Base-by-base conservation (phyloP, 495 filamentous ascomycete genomes). In the Trypethelium eluteriae region DNA sequence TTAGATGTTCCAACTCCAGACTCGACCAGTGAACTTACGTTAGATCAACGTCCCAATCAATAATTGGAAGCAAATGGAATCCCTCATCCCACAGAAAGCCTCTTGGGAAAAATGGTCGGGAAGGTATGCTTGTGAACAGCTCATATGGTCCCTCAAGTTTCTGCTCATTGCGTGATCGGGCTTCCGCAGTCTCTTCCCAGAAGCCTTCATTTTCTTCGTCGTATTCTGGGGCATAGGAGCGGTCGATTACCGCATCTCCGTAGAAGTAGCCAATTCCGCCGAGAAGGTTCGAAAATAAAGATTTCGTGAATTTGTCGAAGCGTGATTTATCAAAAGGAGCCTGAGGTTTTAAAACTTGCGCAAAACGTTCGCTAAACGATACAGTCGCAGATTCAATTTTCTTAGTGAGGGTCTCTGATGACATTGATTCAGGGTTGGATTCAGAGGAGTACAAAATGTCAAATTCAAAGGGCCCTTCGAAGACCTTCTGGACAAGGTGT, bases 31-130 rank as follows among this genome's bases (percentile, higher is more conserved):
- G n/a, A 12, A 78, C 82, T 53, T 77, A 85, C 79, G 90, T 88
- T 59, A 98, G 83, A 74, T 96, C 92, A 39, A 90, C 86, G 72
- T 98, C 94, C 85, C 91, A 98, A 70, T 98, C 95, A 32, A 89
- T 83, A 57, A 98, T 85, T 18, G 95, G 95, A 64, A 98, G 82
- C 41, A 98, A 81, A 73, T 98, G 94, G 77, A 98, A 98, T 2
- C 94, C 94, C 73, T 98, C 94, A 74, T 98, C 94, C 94, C 94
- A 98, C 7, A 96, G 81, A 76, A 98, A 98, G 0, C 94, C 94
- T 72, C 94, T 80, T 0, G 94, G 95, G 75, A 98, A 98, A 82
- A 98, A 98, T 2, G 94, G 90, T 16, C 94, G 81, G 35, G 93
- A 97, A 5, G 94, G 94, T 65, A 98, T 89, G 74, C 89, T 92